phyloP scores from a whole-genome alignment of 768 basidiomycete species.

The Paxillus rubicundulus region DNA sequence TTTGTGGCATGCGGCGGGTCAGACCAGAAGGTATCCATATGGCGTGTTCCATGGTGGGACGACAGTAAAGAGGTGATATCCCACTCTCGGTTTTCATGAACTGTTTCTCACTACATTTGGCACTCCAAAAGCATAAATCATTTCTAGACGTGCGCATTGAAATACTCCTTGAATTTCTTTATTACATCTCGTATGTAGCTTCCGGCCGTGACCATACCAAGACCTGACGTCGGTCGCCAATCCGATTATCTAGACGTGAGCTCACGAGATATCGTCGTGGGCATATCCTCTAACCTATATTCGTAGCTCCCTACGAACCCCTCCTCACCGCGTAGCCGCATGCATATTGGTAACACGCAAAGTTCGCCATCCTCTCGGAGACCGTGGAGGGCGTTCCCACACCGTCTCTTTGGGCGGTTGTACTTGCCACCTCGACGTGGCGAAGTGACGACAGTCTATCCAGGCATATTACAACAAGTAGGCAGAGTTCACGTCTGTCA shows the following conservation, averaged over 20 bases:
- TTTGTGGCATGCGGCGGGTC: background rate
- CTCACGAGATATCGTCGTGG: background rate
- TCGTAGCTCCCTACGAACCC: no score
- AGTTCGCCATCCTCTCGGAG: background rate
- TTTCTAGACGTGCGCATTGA: background rate
- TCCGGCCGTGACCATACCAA: no score
- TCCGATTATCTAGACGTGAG: background rate
- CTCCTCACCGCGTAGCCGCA: no score
- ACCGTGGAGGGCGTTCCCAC: background rate
- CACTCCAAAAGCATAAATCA: background rate
- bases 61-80: background rate
- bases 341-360: background rate
- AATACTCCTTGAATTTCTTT: no score
- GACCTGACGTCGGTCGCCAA: no score
- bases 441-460: no score
- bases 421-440: no score
- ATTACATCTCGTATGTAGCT: no score
- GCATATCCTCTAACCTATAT: no score
- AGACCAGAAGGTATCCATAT: background rate
- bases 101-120: background rate
- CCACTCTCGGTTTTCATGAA: background rate
- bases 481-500: no score
- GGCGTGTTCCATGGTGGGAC: background rate
- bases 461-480: no score
- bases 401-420: background rate